Evolutionary conservation across 2,329 filamentous ascomycete species (phyloP).

Genomic region (Sporothrix brasiliensis): DNA sequence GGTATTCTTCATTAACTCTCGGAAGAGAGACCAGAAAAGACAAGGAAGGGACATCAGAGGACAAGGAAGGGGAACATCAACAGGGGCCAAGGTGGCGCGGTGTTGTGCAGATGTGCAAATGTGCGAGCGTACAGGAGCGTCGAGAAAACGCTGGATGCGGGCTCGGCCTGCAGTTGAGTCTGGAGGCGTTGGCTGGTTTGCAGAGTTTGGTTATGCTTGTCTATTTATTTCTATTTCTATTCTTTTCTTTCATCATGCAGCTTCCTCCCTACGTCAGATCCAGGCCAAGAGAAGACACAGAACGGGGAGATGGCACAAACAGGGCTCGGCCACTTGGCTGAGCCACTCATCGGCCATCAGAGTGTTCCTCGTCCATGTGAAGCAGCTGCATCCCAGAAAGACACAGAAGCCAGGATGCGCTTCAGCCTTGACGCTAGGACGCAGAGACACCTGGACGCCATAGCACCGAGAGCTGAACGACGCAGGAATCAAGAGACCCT

Average conservation of each 20-base stretch:
- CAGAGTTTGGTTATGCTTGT: background rate
- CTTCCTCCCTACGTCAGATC: background rate
- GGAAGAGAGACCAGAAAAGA: slow-evolving; percentile 12
- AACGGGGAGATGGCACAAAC: slow-evolving; percentile 7
- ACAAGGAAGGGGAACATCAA: background rate
- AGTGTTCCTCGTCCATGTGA: background rate
- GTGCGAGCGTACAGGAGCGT: background rate
- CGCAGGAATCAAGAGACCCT: background rate
- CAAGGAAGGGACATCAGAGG: too few species aligned
- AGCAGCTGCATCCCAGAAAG: background rate
- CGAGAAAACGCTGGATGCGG: slow-evolving; percentile 4
- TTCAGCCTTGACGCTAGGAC: background rate
- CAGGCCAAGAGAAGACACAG: background rate
- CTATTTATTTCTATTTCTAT: background rate
- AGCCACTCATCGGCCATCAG: background rate
- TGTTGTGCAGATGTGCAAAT: slow-evolving; percentile 8
- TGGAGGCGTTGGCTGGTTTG: background rate
- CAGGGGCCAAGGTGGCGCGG: background rate
- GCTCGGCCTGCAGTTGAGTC: background rate
- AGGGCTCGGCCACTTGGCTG: slow-evolving; percentile 27
- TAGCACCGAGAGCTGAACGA: background rate
- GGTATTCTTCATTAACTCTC: slow-evolving; percentile 3
- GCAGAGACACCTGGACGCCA: slow-evolving; percentile 1
- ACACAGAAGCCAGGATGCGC: background rate
- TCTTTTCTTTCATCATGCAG: background rate